Conservation (phyloP, 768 basidiomycete genomes). For the Calocybe cyanea region DNA sequence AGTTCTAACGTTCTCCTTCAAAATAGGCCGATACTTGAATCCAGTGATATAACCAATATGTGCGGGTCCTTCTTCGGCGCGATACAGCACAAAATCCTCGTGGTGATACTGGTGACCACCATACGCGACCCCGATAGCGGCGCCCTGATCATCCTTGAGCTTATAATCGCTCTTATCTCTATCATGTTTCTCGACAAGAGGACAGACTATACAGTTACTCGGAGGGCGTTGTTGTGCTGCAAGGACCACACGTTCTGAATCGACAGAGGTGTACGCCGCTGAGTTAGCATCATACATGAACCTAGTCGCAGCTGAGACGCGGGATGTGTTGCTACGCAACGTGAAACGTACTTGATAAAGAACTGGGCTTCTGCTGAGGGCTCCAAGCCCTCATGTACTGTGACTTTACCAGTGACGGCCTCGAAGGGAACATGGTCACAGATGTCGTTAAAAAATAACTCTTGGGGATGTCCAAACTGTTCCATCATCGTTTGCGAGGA, state of each 20-base stretch:
- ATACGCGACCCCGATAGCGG: slow-evolving; percentile 39
- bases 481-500: slow-evolving; percentile 56
- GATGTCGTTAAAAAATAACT: slow-evolving; percentile 57
- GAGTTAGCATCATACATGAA: slow-evolving; percentile 44
- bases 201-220: slow-evolving; percentile 53
- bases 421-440: slow-evolving; percentile 44
- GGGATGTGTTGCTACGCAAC: neutral
- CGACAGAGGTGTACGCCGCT: slow-evolving; percentile 44
- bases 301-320: slow-evolving; percentile 30
- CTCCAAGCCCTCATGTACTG: slow-evolving; percentile 31
- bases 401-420: slow-evolving; percentile 45
- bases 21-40: slow-evolving; percentile 20
- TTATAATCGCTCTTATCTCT: slow-evolving; percentile 24
- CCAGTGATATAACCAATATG: slow-evolving; percentile 50
- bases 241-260: slow-evolving; percentile 22
- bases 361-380: slow-evolving; percentile 35
- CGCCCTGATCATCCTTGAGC: slow-evolving; percentile 26
- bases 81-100: slow-evolving; percentile 58
- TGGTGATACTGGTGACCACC: slow-evolving; percentile 51
- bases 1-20: slow-evolving; percentile 14
- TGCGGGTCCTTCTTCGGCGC: slow-evolving; percentile 44
- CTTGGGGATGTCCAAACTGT: slow-evolving; percentile 58
- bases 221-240: slow-evolving; percentile 30
- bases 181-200: slow-evolving; percentile 26
- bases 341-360: slow-evolving; percentile 51